Evolutionary conservation across 371 early-diverging fungal genomes (phyloP).

Genomic region (Coemansia sp.): DNA sequence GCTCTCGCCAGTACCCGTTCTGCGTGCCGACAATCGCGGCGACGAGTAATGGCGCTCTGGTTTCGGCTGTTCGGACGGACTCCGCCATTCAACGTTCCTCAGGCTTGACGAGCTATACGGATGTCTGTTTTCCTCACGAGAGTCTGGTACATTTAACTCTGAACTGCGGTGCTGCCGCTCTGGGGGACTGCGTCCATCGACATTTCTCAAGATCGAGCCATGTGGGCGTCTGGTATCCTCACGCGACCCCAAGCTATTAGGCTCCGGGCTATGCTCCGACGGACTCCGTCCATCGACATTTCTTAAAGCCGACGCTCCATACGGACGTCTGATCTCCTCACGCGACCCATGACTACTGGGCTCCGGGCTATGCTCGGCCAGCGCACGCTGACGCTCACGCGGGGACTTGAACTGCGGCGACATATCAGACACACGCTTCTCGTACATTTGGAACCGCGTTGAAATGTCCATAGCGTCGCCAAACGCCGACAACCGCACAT

Average conservation of each 20-base stretch:
- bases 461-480: conserved; percentile 29
- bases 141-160: not conserved
- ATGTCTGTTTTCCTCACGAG: not conserved
- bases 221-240: not conserved
- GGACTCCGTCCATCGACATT: not conserved
- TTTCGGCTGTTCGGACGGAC: not conserved
- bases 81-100: conserved; percentile 2
- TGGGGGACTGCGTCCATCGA: not conserved
- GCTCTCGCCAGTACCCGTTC: conserved; percentile 2
- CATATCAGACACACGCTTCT: conserved; percentile 13
- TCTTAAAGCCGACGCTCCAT: not conserved
- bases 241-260: not conserved
- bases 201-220: not conserved
- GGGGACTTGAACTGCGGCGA: conserved; percentile 36
- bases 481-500: conserved; percentile 12
- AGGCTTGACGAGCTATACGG: not conserved
- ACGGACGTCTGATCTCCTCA: not conserved
- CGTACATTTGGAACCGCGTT: conserved; percentile 40
- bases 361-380: conserved; percentile 1
- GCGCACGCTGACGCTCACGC: conserved; percentile 28
- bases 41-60: conserved; percentile 12
- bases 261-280: not conserved
- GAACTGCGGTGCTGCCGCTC: not conserved
- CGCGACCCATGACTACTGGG: not conserved
- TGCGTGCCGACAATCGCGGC: conserved; percentile 30